A percentile compares a stretch with the other conserved stretches of the same genome.
Conservation (phyloP, 2,329 filamentous ascomycete species). For the Beauveria brongniartii region DNA sequence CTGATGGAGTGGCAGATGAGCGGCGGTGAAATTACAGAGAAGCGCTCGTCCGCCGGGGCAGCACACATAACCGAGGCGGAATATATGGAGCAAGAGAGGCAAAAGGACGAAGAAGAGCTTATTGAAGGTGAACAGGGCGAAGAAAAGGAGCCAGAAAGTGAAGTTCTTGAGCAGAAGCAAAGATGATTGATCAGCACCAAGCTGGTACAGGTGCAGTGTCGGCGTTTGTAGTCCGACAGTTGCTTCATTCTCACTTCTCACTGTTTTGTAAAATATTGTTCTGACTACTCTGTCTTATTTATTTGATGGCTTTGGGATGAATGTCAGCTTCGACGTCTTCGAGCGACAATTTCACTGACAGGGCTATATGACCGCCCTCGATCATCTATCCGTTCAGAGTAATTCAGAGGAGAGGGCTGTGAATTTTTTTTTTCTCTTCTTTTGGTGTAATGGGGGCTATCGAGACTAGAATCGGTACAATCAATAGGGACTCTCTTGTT, state of each 20-base stretch:
- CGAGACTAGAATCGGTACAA: background rate
- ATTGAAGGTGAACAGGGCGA: slow-evolving; percentile 26
- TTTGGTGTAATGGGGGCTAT: background rate
- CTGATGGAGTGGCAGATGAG: slow-evolving; percentile 99
- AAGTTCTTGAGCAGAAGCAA: slow-evolving; percentile 14
- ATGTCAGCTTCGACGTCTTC: background rate
- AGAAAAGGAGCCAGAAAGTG: slow-evolving; percentile 20
- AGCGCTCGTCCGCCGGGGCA: slow-evolving; percentile 24
- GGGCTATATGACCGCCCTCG: background rate
- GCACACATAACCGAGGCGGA: slow-evolving; percentile 43
- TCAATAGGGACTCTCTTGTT: background rate
- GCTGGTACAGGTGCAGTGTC: background rate
- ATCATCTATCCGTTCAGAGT: background rate
- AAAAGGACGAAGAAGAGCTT: slow-evolving; percentile 33
- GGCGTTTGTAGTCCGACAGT: background rate
- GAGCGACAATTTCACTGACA: background rate
- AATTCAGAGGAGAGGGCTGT: background rate
- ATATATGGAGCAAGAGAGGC: slow-evolving; percentile 32
- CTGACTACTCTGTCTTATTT: slow-evolving; percentile 6
- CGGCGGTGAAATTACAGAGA: slow-evolving; percentile 58
- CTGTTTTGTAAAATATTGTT: slow-evolving; percentile 4
- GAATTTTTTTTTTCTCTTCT: background rate
- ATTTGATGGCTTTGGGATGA: background rate
- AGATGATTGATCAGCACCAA: background rate
- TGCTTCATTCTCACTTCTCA: background rate